Base-by-base conservation (phyloP, 495 filamentous ascomycete species). In the Podospora anserina region DNA sequence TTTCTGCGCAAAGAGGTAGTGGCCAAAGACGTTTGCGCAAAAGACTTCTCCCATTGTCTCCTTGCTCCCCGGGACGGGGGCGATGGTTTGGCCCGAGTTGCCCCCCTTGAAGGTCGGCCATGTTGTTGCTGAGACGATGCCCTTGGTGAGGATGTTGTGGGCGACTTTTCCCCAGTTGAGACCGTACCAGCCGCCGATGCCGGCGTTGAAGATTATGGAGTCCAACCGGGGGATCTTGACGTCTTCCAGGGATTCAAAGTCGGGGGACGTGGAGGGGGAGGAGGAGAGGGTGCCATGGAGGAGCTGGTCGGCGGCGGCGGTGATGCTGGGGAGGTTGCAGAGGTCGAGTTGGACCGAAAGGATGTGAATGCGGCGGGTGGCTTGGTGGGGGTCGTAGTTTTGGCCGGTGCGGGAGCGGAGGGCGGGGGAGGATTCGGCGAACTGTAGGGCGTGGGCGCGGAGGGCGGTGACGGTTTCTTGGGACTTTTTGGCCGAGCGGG, bases 11-110 rank as follows among this genome's bases (percentile, higher is more conserved):
- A 99, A 89, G 70, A 97, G 81, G 76, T 99, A 98, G 79, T 98
- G 95, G 0, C 96, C 95, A 74, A 99, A 97, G 32, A 96, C 86
- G 74, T 98, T 98, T 63, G 93, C 88, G 77, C 89, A 90, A 78
- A 97, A 99, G 6, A 97, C 86, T 63, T 89, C 80, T 3, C 93
- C 96, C 0, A 98, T 63, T 0, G 64, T 7, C 19, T 49, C 55
- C 1, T 68, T 61, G 9, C 34, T 23, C 16, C 27, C 60, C 57
- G 76, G 67, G 63, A 81, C 19, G 78, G 88, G 69, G 66, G 72
- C 73, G 5, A 84, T 70, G 0, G 87, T 71, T 53, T 83, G 82
- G 16, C 93, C 93, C 0, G 83, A 75, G 0, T 78, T 77, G 18
- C 88, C 82, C 20, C 88, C 71, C 79, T 97, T 97, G 81, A 83